Base-by-base conservation (phyloP, 805 yeast genomes). In the Barnettozyma sucrosica region DNA sequence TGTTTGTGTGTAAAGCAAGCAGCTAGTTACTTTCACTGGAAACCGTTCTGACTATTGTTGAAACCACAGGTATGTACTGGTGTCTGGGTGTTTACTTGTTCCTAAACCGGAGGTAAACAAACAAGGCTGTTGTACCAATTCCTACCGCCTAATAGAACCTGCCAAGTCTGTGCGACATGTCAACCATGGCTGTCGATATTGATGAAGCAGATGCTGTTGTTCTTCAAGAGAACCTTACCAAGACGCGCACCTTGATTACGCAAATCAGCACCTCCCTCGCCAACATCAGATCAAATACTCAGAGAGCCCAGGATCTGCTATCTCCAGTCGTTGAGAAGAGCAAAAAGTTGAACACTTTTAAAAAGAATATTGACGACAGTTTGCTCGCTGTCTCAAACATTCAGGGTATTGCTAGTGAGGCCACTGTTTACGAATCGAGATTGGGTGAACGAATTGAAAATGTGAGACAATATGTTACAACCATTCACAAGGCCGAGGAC, bases 171-270 rank as follows among this genome's bases (percentile, higher is more conserved):
- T 14, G 14, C 32, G n/a, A 28, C 32, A 37, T 37, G 41, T 37
- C 41, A 2, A 37, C 41, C 0, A 26, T 59, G 2, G 20, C 55
- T 0, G 57, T 80, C 24, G 90, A 84, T 57, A 69, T 81, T 3
- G 90, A 85, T 57, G 92, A 84, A 61, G 89, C 90, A 2, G 96
- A 89, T 55, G 81, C 88, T 30, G 82, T 88, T 2, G 89, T 89
- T 5, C 73, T 89, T 28, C 85, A 87, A 45, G 93, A 85, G 58
- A 82, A 85, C 46, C 70, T 90, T 30, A 65, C 72, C 43, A 75
- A 79, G 46, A 77, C 88, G 3, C 75, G 76, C 36, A 71, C 70
- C 18, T 65, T 88, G 36, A 76, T 89, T 9, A 59, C 64, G 2
- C 66, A 75, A 39, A 81, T 89, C 47, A 69, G 78, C 10, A 65